Conservation (phyloP, 2,329 filamentous ascomycete genomes). For the Aspergillus candidus region DNA sequence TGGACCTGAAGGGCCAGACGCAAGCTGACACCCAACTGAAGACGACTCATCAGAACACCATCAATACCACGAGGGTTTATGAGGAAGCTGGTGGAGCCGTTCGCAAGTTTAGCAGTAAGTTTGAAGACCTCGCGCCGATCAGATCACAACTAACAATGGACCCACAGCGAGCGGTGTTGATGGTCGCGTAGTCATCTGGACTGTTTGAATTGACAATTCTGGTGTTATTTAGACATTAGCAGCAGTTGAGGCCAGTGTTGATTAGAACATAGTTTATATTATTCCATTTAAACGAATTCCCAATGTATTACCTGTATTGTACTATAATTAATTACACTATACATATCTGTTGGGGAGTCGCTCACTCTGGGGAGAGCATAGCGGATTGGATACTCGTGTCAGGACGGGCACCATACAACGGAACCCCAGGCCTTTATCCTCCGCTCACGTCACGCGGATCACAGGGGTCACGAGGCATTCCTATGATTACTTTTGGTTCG, state of each 20-base stretch:
- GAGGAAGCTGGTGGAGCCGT: constrained; percentile 60
- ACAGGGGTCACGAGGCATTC: too few species aligned
- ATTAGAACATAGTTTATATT: not conserved
- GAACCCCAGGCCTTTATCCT: too few species aligned
- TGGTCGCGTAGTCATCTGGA: constrained; percentile 75
- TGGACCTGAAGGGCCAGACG: constrained; percentile 92
- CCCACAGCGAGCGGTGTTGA: constrained; percentile 70
- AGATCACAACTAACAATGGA: constrained; percentile 12
- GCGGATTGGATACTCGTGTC: too few species aligned
- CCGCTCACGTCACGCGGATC: too few species aligned
- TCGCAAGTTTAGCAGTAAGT: constrained; percentile 79
- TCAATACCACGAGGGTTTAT: constrained; percentile 75
- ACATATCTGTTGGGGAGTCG: too few species aligned
- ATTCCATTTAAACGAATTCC: too few species aligned
- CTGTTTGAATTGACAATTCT: constrained; percentile 41
- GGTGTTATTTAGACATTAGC: constrained; percentile 2
- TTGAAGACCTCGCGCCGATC: not conserved
- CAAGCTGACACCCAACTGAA: constrained; percentile 91
- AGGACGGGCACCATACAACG: too few species aligned
- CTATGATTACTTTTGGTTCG: too few species aligned
- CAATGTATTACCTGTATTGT: too few species aligned
- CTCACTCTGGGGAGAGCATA: too few species aligned
- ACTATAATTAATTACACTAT: too few species aligned
- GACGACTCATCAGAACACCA: constrained; percentile 94
- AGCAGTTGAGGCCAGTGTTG: not conserved